A percentile compares a stretch with the other conserved stretches of the same genome.
These are phyloP conservation scores for Brassica hybrid DNA, from an alignment of 441 rosid genomes.

Conservation along the genomic window DNA sequence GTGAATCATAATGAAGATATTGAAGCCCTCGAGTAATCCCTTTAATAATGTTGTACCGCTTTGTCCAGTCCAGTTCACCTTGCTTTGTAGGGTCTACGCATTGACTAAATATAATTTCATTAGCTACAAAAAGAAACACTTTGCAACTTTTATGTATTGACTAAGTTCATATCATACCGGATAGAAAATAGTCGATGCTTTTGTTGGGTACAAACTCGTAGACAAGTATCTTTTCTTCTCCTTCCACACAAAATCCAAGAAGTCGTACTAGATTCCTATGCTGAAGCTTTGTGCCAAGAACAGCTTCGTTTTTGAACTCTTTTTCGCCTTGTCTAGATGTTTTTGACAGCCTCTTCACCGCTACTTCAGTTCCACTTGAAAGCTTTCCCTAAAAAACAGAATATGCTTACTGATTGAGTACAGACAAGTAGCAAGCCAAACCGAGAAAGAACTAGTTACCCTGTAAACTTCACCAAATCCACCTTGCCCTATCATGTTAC, in stretches of 20 bases:
- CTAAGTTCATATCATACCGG: constrained; percentile 38
- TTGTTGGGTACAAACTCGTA: constrained; percentile 49
- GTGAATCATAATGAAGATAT: constrained; percentile 62
- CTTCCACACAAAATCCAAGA: constrained; percentile 47
- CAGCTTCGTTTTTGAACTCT: constrained; percentile 54
- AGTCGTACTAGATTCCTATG: constrained; percentile 50
- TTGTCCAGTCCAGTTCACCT: constrained; percentile 26
- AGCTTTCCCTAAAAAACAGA: constrained; percentile 40
- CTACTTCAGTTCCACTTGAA: constrained; percentile 42
- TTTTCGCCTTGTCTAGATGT: constrained; percentile 46
- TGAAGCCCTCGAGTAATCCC: constrained; percentile 61
- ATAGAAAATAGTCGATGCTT: constrained; percentile 49
- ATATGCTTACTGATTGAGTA: neutral
- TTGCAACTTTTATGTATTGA: neutral
- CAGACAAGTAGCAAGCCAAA: neutral
- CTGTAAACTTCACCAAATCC: constrained; percentile 59
- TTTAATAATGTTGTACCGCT: constrained; percentile 44
- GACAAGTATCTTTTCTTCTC: constrained; percentile 45
- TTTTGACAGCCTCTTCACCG: constrained; percentile 42
- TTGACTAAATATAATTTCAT: neutral
- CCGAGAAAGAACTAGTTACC: constrained; percentile 27
- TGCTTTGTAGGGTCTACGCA: constrained; percentile 42
- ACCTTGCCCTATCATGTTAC: constrained; percentile 52
- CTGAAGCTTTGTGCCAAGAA: constrained; percentile 48
- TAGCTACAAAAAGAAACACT: neutral